phyloP scores from a whole-genome alignment of 192 early-diverging fungal genomes.

The Spizellomyces punctatus region DNA sequence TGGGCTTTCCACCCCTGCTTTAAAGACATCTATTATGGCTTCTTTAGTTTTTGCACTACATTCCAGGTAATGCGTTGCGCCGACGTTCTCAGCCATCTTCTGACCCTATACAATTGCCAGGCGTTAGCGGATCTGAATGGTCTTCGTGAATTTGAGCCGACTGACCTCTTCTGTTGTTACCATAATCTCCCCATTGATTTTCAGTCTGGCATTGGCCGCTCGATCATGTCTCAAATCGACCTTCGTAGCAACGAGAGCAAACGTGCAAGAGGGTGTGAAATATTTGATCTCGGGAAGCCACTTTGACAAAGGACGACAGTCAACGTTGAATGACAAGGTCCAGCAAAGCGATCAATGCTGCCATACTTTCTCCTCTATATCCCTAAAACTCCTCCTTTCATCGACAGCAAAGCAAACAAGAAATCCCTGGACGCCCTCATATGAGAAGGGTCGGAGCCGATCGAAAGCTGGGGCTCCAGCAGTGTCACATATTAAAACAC shows the following conservation, averaged over 20 bases:
- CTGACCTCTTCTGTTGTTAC: conserved; percentile 6
- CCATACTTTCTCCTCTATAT: conserved; percentile 26
- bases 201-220: not conserved
- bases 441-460: conserved; percentile 30
- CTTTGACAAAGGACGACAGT: not conserved
- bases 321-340: too few relatives aligned
- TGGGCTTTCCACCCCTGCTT: not conserved
- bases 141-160: too few relatives aligned
- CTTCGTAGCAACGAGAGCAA: conserved; percentile 19
- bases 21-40: not conserved
- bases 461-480: conserved; percentile 29
- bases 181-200: not conserved
- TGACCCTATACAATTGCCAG: not conserved
- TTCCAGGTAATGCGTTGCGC: conserved; percentile 38
- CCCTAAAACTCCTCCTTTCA: conserved; percentile 10
- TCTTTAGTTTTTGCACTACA: conserved; percentile 32
- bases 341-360: too few relatives aligned
- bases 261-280: conserved; percentile 6
- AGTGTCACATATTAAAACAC: conserved; percentile 13
- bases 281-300: conserved; percentile 30
- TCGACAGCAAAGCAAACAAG: conserved; percentile 34
- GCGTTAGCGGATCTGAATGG: too few relatives aligned
- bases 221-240: conserved; percentile 19
- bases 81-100: conserved; percentile 28
- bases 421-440: conserved; percentile 20